Evolutionary conservation across 345 rosid species (phyloP).

Genomic region (Lumnitzera littorea): DNA sequence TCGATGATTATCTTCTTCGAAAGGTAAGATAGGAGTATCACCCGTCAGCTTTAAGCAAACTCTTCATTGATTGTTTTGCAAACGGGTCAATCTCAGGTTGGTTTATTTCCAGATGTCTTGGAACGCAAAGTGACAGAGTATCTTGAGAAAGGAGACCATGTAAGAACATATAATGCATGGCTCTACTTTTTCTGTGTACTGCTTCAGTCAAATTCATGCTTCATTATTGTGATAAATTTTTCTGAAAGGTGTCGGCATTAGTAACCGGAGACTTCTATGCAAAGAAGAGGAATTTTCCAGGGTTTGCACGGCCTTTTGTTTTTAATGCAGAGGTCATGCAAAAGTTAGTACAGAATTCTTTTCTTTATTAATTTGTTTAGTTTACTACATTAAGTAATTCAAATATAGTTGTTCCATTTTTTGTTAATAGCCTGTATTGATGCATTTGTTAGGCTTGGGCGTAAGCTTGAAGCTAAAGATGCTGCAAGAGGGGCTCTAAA

Average conservation of each 20-base stretch:
- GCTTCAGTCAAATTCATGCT: neutral
- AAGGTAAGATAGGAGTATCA: conserved; percentile 29
- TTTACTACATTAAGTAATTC: no score
- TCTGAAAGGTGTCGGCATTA: conserved; percentile 70
- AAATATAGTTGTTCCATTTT: no score
- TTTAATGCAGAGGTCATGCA: conserved; percentile 65
- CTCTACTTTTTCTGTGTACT: neutral
- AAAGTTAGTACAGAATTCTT: conserved; percentile 33
- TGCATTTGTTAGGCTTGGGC: conserved; percentile 49
- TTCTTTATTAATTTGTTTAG: no score
- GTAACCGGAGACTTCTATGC: conserved; percentile 84
- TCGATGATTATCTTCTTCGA: conserved; percentile 51
- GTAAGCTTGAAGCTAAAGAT: conserved; percentile 72
- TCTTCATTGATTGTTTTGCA: conserved; percentile 7
- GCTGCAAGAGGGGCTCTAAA: conserved; percentile 80
- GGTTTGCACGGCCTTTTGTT: conserved; percentile 86
- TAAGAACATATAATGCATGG: conserved; percentile 21
- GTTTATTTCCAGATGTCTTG: conserved; percentile 75
- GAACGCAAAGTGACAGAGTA: conserved; percentile 65
- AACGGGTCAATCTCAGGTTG: conserved; percentile 42
- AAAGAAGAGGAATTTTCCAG: conserved; percentile 73
- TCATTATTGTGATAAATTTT: neutral
- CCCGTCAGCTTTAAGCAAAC: conserved; percentile 1
- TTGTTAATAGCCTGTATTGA: neutral
- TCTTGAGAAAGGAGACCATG: conserved; percentile 66